Conservation (phyloP, 2,329 filamentous ascomycete genomes). For the Penicillium paneum region DNA sequence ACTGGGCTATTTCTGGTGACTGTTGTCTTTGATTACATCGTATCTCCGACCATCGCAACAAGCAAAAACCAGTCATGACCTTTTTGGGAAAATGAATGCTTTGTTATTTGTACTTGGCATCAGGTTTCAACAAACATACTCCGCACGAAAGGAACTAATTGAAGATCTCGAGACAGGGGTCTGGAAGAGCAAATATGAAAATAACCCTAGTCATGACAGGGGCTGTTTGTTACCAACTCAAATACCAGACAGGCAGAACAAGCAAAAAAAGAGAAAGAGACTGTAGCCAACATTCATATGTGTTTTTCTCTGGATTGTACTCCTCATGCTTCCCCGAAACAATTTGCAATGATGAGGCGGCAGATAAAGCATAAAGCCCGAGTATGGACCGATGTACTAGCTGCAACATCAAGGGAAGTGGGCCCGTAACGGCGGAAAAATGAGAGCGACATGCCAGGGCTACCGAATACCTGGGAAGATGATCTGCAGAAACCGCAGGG, state of each 20-base stretch:
- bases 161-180: neutral
- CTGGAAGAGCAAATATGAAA: neutral
- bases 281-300: neutral
- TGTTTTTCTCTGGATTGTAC: neutral
- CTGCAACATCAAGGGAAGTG: slow-evolving; percentile 3
- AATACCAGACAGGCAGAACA: slow-evolving; percentile 3
- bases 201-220: neutral
- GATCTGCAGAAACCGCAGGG: slow-evolving; percentile 18
- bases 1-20: neutral
- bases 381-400: slow-evolving; percentile 3
- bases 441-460: slow-evolving; percentile 18
- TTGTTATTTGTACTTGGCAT: neutral
- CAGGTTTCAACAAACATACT: neutral
- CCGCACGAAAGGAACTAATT: slow-evolving; percentile 46
- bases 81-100: neutral
- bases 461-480: slow-evolving; percentile 19
- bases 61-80: neutral
- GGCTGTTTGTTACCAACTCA: neutral
- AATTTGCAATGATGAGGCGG: slow-evolving; percentile 9
- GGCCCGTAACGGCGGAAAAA: slow-evolving; percentile 13
- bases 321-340: neutral
- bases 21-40: slow-evolving; percentile 1
- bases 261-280: neutral
- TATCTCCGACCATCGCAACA: neutral
- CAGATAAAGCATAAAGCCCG: slow-evolving; percentile 2